These are phyloP conservation scores for Didymella glomerata DNA, from an alignment of 2,329 filamentous ascomycete genomes.

Conservation along the genomic window DNA sequence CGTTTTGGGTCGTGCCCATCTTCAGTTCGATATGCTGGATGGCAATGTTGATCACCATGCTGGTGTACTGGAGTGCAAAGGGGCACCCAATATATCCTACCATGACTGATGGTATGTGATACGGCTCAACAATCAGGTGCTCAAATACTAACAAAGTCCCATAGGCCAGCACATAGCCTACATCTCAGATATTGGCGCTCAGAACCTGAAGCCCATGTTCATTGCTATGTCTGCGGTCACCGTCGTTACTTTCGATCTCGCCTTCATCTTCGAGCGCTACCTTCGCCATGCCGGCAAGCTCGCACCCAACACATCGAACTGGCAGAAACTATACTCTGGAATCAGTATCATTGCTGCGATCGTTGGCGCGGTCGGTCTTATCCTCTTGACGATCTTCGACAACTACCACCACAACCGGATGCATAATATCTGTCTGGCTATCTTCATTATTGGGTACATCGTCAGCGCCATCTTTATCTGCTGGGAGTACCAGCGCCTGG, in stretches of 20 bases:
- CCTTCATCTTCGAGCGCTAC: constrained; percentile 83
- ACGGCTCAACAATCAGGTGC: not conserved
- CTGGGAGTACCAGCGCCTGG: constrained; percentile 86
- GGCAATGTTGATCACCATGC: constrained; percentile 72
- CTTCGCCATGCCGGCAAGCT: constrained; percentile 83
- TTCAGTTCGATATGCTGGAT: constrained; percentile 64
- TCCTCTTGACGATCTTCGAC: constrained; percentile 86
- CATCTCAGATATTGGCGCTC: constrained; percentile 72
- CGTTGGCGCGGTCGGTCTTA: constrained; percentile 79
- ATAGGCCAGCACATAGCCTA: constrained; percentile 69
- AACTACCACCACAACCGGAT: constrained; percentile 71
- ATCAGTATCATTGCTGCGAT: constrained; percentile 74
- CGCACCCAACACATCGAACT: constrained; percentile 72
- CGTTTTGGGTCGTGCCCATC: constrained; percentile 71
- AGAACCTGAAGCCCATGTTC: constrained; percentile 77
- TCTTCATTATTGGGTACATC: constrained; percentile 89
- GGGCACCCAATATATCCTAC: constrained; percentile 66
- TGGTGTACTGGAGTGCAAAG: constrained; percentile 73
- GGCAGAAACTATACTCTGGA: constrained; percentile 69
- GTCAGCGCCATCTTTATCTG: constrained; percentile 88
- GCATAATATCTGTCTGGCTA: constrained; percentile 78
- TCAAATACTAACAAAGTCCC: not conserved
- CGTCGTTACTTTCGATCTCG: constrained; percentile 80
- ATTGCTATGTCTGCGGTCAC: constrained; percentile 75
- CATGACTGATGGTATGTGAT: constrained; percentile 57